phyloP scores from a whole-genome alignment of 2,329 filamentous ascomycete genomes.

The Ilyonectria sp. region DNA sequence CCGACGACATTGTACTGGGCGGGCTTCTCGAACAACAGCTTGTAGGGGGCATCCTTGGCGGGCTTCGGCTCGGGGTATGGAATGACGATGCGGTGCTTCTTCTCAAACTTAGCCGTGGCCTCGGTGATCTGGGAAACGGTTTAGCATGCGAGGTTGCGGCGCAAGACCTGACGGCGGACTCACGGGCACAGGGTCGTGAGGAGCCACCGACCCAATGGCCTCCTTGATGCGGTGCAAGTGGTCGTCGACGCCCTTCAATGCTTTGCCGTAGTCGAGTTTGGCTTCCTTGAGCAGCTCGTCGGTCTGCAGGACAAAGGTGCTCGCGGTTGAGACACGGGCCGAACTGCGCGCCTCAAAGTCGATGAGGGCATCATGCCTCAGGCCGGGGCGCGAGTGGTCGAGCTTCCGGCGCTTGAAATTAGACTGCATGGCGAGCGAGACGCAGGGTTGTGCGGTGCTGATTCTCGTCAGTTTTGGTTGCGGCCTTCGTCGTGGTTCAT shows the following conservation, averaged over 20 bases:
- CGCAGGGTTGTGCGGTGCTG: conserved; percentile 24
- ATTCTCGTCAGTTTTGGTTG: conserved; percentile 34
- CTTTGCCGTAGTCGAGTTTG: conserved; percentile 65
- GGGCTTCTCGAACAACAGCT: conserved; percentile 83
- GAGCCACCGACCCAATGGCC: conserved; percentile 65
- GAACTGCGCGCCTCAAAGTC: conserved; percentile 59
- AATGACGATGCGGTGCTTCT: conserved; percentile 77
- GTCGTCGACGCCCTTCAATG: conserved; percentile 64
- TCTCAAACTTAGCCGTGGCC: conserved; percentile 77
- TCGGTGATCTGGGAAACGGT: conserved; percentile 72
- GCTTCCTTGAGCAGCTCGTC: conserved; percentile 72
- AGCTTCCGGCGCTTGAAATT: conserved; percentile 66
- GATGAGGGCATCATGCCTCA: conserved; percentile 56
- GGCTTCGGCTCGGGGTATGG: conserved; percentile 90
- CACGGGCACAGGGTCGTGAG: conserved; percentile 67
- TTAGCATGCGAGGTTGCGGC: conserved; percentile 30
- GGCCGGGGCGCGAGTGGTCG: conserved; percentile 55
- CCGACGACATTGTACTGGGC: conserved; percentile 88
- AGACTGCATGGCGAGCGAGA: conserved; percentile 58
- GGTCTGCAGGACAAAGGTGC: conserved; percentile 72
- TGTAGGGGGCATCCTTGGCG: conserved; percentile 83
- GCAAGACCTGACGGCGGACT: conserved; percentile 44
- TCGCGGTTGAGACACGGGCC: conserved; percentile 62
- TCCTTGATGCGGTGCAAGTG: conserved; percentile 68
- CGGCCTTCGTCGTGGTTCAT: conserved; percentile 23